These are phyloP conservation scores for Lepraria neglecta DNA, from an alignment of 495 filamentous ascomycete genomes.

Conservation along the genomic window DNA sequence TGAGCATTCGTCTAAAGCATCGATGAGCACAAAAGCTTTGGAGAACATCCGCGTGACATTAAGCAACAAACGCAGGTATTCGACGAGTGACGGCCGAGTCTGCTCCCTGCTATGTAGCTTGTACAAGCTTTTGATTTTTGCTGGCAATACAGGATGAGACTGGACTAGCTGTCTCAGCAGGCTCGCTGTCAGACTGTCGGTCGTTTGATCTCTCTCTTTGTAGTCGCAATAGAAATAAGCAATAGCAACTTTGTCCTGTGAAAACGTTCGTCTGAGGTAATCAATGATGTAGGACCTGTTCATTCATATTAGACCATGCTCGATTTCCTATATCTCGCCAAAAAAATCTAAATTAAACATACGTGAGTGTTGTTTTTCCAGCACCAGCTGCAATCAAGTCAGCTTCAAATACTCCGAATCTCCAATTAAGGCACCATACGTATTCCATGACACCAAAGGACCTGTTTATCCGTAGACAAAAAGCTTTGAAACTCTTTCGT, in stretches of 20 bases:
- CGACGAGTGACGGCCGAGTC: neutral
- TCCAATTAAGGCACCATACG: neutral
- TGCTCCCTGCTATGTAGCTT: neutral
- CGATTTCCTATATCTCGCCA: neutral
- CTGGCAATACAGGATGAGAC: neutral
- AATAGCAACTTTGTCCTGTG: neutral
- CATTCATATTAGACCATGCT: neutral
- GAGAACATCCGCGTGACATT: neutral
- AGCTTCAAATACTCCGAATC: neutral
- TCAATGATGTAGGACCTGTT: constrained; percentile 4
- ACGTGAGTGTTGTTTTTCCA: constrained; percentile 1
- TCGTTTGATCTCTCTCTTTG: constrained; percentile 2
- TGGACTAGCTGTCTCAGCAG: neutral
- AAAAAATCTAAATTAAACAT: neutral
- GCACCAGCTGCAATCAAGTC: neutral
- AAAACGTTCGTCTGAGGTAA: neutral
- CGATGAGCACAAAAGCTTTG: constrained; percentile 27
- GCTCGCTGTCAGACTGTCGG: neutral
- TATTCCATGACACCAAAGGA: constrained; percentile 9
- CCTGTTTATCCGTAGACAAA: neutral
- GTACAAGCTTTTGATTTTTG: neutral
- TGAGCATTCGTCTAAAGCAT: constrained; percentile 43
- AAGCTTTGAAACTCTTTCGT: neutral
- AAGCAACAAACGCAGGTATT: neutral
- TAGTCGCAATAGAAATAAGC: constrained; percentile 1